Evolutionary conservation across 1,139 yeast species (phyloP).

Genomic region (Geotrichum carabidarum): DNA sequence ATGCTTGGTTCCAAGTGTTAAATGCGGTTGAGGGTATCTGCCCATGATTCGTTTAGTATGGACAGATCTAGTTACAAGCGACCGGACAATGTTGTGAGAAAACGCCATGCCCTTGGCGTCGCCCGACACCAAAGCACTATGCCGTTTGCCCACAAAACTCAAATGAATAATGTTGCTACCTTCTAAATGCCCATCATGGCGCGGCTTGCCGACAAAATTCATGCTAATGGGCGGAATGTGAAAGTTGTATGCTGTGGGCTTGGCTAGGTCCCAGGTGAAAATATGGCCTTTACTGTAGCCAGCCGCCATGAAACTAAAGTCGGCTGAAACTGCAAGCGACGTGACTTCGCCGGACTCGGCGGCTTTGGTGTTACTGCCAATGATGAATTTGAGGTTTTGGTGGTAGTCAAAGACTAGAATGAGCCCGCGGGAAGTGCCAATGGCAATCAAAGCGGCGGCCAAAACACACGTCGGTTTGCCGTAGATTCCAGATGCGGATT

Average conservation of each 20-base stretch:
- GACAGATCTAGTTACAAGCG: constrained; percentile 48
- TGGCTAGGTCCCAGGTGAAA: constrained; percentile 45
- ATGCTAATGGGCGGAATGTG: constrained; percentile 37
- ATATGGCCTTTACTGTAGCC: constrained; percentile 47
- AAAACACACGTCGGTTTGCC: constrained; percentile 51
- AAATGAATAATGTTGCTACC: constrained; percentile 47
- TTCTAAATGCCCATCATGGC: constrained; percentile 50
- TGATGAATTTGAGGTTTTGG: constrained; percentile 47
- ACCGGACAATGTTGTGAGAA: constrained; percentile 55
- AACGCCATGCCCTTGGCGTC: constrained; percentile 58
- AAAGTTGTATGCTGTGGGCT: constrained; percentile 32
- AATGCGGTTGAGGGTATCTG: constrained; percentile 35
- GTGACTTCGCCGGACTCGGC: constrained; percentile 44
- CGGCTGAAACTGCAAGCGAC: constrained; percentile 46
- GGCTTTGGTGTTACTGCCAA: constrained; percentile 35
- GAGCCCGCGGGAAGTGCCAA: constrained; percentile 60
- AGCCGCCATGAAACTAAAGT: constrained; percentile 48
- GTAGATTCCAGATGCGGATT: constrained; percentile 38
- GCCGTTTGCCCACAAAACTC: constrained; percentile 53
- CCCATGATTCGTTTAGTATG: constrained; percentile 55
- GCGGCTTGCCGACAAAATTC: constrained; percentile 25
- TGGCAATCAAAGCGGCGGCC: constrained; percentile 49
- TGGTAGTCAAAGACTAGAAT: constrained; percentile 60
- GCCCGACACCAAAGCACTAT: constrained; percentile 53
- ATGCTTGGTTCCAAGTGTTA: constrained; percentile 6